Base-by-base conservation (phyloP, 2,329 filamentous ascomycete species). In the Colletotrichum lentis region DNA sequence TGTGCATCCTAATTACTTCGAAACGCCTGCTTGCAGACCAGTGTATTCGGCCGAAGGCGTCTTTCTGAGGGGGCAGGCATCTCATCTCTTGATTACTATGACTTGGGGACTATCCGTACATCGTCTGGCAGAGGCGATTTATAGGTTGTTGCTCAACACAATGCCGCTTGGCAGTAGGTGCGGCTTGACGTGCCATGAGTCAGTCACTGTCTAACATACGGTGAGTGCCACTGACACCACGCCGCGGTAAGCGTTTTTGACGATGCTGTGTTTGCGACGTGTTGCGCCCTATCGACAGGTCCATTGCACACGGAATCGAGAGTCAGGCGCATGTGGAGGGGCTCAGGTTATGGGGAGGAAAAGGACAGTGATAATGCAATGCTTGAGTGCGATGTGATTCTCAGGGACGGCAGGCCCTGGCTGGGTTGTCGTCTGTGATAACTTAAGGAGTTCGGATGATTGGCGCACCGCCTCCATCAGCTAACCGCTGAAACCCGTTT, bases 401-500 rank as follows among this genome's bases (percentile, higher is more conserved):
- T 41, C 27, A 50, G 22, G 62, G 43, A 61, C 62, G 37, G 49
- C 24, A 56, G 43, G 43, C 37, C 62, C 56, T 69, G 43, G 66
- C 44, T n/a, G 24, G 27, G 16, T 52, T 43, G 41, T 47, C 35
- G 41, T 37, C 41, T 37, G 27, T 24, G 37, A 44, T 24, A 31
- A 31, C 27, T 31, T 8, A 47, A 54, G 18, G 5, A 46, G 62
- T 56, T 69, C 56, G 62, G 66, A 56, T 66, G 62, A 57, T 61
- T 69, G 66, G 66, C 43, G 62, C 66, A 56, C 54, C 63, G 50
- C 27, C 62, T 56, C 62, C 22, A 12, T 52, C 47, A 31, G 37
- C 10, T 24, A 68, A 14, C 44, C 37, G 62, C 62, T 69, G 66
- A 69, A 69, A 66, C 66, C 52, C 65, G 55, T 60, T 50, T 60